Evolutionary conservation across 768 basidiomycete genomes (phyloP).

Genomic region (Leccinum broughii): DNA sequence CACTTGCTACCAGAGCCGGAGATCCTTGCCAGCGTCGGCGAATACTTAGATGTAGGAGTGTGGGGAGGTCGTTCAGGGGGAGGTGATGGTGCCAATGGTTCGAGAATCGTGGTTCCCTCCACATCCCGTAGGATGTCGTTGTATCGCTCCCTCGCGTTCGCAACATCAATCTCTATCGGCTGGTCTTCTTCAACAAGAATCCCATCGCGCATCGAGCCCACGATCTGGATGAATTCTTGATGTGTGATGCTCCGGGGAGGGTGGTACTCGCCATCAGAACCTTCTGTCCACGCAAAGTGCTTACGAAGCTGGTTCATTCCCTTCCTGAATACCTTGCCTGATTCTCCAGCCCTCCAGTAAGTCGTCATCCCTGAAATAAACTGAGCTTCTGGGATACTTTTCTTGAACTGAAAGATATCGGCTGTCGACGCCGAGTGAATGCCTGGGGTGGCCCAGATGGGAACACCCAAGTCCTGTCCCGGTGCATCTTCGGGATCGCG

Average conservation of each 20-base stretch:
- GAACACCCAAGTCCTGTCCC: neutral
- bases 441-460: neutral
- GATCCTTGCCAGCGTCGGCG: too few species aligned
- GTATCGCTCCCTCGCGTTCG: too few species aligned
- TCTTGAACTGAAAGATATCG: neutral
- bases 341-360: neutral
- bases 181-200: too few species aligned
- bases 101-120: too few species aligned
- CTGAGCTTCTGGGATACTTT: neutral
- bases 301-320: neutral
- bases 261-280: neutral
- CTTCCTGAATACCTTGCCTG: neutral
- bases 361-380: neutral
- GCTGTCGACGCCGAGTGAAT: neutral
- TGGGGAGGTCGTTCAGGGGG: too few species aligned
- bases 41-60: too few species aligned
- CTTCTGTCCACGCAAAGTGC: neutral
- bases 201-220: too few species aligned
- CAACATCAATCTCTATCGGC: too few species aligned
- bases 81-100: too few species aligned
- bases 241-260: neutral
- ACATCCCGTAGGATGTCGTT: too few species aligned
- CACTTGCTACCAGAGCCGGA: too few species aligned
- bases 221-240: neutral
- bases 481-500: neutral